phyloP scores from a whole-genome alignment of 768 basidiomycete species.

The Psilocybe cyanescens region DNA sequence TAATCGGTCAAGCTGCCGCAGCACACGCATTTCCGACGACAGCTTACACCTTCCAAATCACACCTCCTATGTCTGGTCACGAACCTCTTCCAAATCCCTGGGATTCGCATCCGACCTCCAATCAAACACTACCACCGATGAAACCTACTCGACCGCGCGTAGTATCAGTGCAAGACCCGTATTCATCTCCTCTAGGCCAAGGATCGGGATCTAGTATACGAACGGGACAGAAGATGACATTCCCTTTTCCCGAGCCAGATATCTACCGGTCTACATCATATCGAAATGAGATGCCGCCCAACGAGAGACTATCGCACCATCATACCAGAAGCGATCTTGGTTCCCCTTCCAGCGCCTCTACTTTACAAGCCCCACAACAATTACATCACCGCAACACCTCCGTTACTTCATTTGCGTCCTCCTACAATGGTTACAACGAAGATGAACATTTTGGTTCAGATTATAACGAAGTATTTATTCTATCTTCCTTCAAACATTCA shows the following conservation, averaged over 20 bases:
- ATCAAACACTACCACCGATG: constrained; percentile 6
- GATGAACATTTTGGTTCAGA: constrained; percentile 33
- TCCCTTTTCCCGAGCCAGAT: constrained; percentile 58
- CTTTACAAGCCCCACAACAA: background rate
- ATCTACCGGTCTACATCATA: constrained; percentile 50
- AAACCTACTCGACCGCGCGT: constrained; percentile 32
- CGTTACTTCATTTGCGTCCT: constrained; percentile 37
- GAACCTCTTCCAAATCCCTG: constrained; percentile 5
- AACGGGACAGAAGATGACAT: constrained; percentile 21
- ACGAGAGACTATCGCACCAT: constrained; percentile 33
- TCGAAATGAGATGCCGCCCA: constrained; percentile 27
- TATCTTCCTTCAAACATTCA: background rate
- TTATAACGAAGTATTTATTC: constrained; percentile 35
- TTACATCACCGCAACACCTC: constrained; percentile 34
- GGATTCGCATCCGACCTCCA: background rate
- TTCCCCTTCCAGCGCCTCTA: constrained; percentile 4
- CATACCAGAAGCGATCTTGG: constrained; percentile 43
- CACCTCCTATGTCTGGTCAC: constrained; percentile 4
- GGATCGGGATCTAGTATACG: constrained; percentile 8
- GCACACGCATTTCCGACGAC: background rate
- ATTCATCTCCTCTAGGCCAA: constrained; percentile 13
- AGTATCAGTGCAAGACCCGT: constrained; percentile 33
- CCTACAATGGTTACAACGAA: constrained; percentile 42
- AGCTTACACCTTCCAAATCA: constrained; percentile 8
- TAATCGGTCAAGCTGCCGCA: constrained; percentile 5